Base-by-base conservation (phyloP, 2,329 filamentous ascomycete genomes). In the Sarocladium oryzae region DNA sequence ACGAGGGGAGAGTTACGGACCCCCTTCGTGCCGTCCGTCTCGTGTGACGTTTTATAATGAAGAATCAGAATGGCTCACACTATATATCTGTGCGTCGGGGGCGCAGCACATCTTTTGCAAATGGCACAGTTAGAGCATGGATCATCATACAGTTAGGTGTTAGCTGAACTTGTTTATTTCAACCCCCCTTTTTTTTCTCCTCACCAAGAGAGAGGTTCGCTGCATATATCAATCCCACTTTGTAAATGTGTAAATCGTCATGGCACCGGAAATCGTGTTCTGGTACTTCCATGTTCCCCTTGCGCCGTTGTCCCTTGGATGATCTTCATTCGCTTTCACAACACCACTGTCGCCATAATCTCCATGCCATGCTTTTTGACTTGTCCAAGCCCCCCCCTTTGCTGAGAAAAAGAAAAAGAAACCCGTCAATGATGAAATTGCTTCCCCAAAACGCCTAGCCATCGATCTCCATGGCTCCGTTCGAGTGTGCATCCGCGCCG, bases 381-480 rank as follows among this genome's bases (percentile, higher is more conserved):
- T 15, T 15, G 11, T 37, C 35, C 8, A 6, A 8, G 8, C 11
- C 8, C n/a, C 35, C 6, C 11, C n/a, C n/a, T n/a, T n/a, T n/a
- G n/a, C n/a, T n/a, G n/a, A n/a, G n/a, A n/a, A n/a, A n/a, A n/a
- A n/a, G n/a, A n/a, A n/a, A n/a, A n/a, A n/a, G n/a, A 15, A n/a
- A n/a, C 35, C 11, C 11, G 35, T 15, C 28, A 13, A 7, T 30
- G 13, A 30, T 30, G 28, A 30, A 30, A 36, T 6, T 13, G 32
- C 33, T 38, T 46, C 51, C 55, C 62, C 54, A 56, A 53, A 15
- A 40, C 5, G 21, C 52, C 36, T 48, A 69, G 43, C 65, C 61
- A 60, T 75, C 69, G 55, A 78, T 66, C 13, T 66, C 70, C 71
- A 79, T 76, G 2, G 68, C 65, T 26, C 71, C 69, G 13, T 68